These are phyloP conservation scores for Epicoccum nigrum DNA, from an alignment of 2,329 filamentous ascomycete species.

Conservation along the genomic window DNA sequence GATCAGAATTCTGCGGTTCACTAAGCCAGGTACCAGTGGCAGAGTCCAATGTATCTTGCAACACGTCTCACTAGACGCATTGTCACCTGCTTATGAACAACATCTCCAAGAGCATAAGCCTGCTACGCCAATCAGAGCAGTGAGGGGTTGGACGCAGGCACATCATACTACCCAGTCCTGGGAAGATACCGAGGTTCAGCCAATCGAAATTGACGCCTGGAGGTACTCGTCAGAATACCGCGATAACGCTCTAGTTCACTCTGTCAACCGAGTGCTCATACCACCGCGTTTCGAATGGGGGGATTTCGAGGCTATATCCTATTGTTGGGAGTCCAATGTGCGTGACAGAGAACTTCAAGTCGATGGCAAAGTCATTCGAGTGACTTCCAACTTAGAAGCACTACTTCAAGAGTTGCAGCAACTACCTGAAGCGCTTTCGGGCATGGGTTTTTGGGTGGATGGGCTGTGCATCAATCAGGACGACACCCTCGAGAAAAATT, in stretches of 20 bases:
- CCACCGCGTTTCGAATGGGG: conserved; percentile 1
- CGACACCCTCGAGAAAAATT: not conserved
- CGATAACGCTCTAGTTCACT: too few relatives aligned
- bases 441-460: conserved; percentile 1
- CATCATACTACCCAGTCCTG: not conserved
- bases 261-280: not conserved
- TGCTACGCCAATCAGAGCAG: not conserved
- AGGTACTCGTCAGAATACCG: not conserved
- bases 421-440: not conserved
- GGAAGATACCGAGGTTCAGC: not conserved
- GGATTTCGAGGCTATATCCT: not conserved
- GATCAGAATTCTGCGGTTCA: not conserved
- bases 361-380: not conserved
- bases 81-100: not conserved
- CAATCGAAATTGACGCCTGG: not conserved
- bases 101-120: not conserved
- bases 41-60: not conserved
- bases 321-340: not conserved
- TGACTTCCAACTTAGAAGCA: not conserved
- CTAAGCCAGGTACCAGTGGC: too few relatives aligned
- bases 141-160: not conserved
- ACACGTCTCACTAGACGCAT: not conserved
- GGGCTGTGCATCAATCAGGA: conserved; percentile 4
- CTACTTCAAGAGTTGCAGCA: not conserved
- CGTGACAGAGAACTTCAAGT: not conserved